Evolutionary conservation across 768 basidiomycete genomes (phyloP), one percentile per base, ranked within the genome.

Genomic region (Royoungia palumana): DNA sequence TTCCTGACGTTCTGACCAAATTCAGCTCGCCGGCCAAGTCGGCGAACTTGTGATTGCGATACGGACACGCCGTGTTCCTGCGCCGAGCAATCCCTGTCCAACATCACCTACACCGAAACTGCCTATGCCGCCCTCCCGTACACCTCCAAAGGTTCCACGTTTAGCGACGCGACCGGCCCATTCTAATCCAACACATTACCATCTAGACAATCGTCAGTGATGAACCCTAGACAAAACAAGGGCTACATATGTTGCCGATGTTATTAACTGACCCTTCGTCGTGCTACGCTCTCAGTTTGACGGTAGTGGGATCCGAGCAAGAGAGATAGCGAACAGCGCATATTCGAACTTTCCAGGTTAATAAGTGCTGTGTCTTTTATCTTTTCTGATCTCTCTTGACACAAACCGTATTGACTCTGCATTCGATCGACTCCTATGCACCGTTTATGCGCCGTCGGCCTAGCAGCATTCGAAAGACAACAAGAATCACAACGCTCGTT

Each of bases 391-490:
- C 25, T 27, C 7, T 7, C 24, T 24, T 24, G 8, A 28, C 30
- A n/a, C 41, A n/a, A n/a, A 22, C 16, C 19, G n/a, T n/a, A n/a
- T 24, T 24, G 8, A 28, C 30, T 12, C 41, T 14, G 19, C n/a
- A 22, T 14, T n/a, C 38, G 11, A 5, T 42, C 19, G 16, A 22
- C 21, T 25, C 13, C 6, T 17, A 89, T 88, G 87, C 81, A 85
- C 65, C 74, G 89, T 53, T 74, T 79, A 2, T 81, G 89, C 49
- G 91, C 92, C 20, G 89, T 85, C 41, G 94, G 94, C 1, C 73
- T 95, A 16, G 90, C 91, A 3, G 94, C 89, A 9, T 87, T 98
- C 49, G 88, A 93, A 48, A 76, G 89, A n/a, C 89, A 94, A 61
- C 82, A 87, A 49, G 82, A 87, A 58, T 85, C 89, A 9, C 77